Evolutionary conservation across 495 filamentous ascomycete species (phyloP), one percentile per base, ranked within the genome.

Genomic region (Penicillium odoratum): DNA sequence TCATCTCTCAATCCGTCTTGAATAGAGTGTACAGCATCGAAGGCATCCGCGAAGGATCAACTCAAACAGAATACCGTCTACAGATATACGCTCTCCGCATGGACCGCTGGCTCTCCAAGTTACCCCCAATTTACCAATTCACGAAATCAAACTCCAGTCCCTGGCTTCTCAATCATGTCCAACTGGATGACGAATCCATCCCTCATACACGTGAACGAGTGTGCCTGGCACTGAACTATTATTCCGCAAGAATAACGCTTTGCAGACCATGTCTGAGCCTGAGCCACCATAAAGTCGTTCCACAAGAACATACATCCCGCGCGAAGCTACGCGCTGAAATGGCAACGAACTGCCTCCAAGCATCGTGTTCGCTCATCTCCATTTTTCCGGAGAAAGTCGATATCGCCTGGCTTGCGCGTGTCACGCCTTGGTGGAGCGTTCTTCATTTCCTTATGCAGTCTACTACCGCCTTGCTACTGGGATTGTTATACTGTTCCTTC

Each of bases 361-460:
- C 50, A 3, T 21, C 50, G 13, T 53, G 50, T 53, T 26, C n/a
- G 8, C 33, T 53, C 3, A 43, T 43, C 25, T 26, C n/a, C 1
- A 26, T n/a, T 3, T 26, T 53, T 15, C 50, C 50, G 16, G 50
- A 53, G 13, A 13, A 28, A 2, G 4, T 28, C 21, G 50, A 53
- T 29, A 7, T 42, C 25, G 21, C 18, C 11, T 42, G 36, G 36
- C 18, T 43, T 38, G 33, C 36, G 3, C 11, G 25, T 13, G 18
- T 40, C 10, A 42, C 50, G 7, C 50, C 50, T 28, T 40, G 50
- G 25, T 53, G 50, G 50, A 28, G 50, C 16, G 28, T 42, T 43
- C 21, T 42, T 25, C 50, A 53, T 53, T 53, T 26, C 36, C 21
- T 53, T 3, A 53, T 53, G 50, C 50, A 53, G 30, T 21, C 50